Percentiles rank a stretch among this genome's conserved stretches.
phyloP scores from a whole-genome alignment of 2,329 filamentous ascomycete genomes.

The Talaromyces sp. region DNA sequence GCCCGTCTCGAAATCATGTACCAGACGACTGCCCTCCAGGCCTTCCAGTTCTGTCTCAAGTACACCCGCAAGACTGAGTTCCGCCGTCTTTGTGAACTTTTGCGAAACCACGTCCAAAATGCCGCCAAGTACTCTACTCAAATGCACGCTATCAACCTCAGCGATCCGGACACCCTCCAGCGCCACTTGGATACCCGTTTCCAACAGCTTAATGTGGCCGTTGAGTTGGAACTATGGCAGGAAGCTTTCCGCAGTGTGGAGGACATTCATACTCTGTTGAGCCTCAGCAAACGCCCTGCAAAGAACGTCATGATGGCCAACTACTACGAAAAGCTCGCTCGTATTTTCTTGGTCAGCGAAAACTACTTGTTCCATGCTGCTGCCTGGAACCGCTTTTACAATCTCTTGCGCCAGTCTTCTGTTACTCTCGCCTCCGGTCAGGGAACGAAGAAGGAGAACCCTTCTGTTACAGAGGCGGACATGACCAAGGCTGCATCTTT shows the following conservation, averaged over 20 bases:
- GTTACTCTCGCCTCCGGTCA: conserved; percentile 78
- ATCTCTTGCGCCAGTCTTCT: conserved; percentile 86
- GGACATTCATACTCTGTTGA: conserved; percentile 96
- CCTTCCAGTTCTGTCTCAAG: conserved; percentile 97
- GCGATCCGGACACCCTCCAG: conserved; percentile 94
- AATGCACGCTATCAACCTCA: conserved; percentile 99
- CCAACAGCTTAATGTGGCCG: conserved; percentile 95
- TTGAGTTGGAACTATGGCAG: conserved; percentile 97
- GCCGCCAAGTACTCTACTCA: conserved; percentile 98
- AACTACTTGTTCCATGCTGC: conserved; percentile 99
- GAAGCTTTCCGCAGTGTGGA: conserved; percentile 99
- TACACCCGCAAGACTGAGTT: conserved; percentile 99
- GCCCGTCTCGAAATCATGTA: conserved; percentile 96
- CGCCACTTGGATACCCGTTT: conserved; percentile 97
- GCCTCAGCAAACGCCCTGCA: conserved; percentile 92
- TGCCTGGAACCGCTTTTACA: conserved; percentile 96
- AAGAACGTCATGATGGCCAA: conserved; percentile 99
- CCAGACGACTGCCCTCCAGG: conserved; percentile 95
- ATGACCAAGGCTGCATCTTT: conserved; percentile 94
- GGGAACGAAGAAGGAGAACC: conserved; percentile 91
- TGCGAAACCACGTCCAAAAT: conserved; percentile 98
- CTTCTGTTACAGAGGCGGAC: conserved; percentile 80
- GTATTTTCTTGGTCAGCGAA: conserved; percentile 97
- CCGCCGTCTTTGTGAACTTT: conserved; percentile 93
- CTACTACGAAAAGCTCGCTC: conserved; percentile 98